Percentiles rank a stretch among this genome's conserved stretches.
Conservation (phyloP, 805 yeast species). For the Phaffomyces opuntiae region DNA sequence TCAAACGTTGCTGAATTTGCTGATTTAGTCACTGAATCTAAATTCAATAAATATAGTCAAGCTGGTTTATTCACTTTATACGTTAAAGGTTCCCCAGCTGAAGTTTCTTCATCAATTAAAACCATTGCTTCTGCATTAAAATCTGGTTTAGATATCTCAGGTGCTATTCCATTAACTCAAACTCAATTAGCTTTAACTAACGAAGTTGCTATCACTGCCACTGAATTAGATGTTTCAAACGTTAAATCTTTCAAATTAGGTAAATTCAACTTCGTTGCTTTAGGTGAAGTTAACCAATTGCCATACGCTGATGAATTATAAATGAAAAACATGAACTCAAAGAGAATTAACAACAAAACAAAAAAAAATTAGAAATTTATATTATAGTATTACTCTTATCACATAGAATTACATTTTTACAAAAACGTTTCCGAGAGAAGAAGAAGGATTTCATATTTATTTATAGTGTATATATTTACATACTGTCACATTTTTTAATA, state of each 20-base stretch:
- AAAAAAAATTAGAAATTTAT: background rate
- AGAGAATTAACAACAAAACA: background rate
- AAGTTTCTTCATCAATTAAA: slow-evolving; percentile 55
- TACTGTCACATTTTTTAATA: slow-evolving; percentile 2
- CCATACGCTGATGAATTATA: slow-evolving; percentile 90
- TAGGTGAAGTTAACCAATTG: slow-evolving; percentile 80
- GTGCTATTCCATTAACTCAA: slow-evolving; percentile 49
- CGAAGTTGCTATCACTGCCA: slow-evolving; percentile 28
- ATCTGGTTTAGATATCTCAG: slow-evolving; percentile 48
- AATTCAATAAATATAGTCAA: slow-evolving; percentile 61
- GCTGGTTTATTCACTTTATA: slow-evolving; percentile 75
- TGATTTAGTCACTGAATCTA: slow-evolving; percentile 44
- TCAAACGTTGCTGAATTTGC: slow-evolving; percentile 47
- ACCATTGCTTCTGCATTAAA: slow-evolving; percentile 46
- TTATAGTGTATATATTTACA: slow-evolving; percentile 5
- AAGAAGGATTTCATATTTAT: slow-evolving; percentile 6
- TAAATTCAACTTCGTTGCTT: slow-evolving; percentile 78
- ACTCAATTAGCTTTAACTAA: slow-evolving; percentile 37
- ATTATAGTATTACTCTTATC: background rate
- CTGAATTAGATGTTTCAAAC: slow-evolving; percentile 30
- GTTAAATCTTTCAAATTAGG: slow-evolving; percentile 41
- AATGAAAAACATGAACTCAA: slow-evolving; percentile 6
- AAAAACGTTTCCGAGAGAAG: slow-evolving; percentile 2
- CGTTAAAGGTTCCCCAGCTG: slow-evolving; percentile 52
- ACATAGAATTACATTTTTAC: background rate